Conservation (phyloP, 495 filamentous ascomycete species). For the Xylaria bambusicola region DNA sequence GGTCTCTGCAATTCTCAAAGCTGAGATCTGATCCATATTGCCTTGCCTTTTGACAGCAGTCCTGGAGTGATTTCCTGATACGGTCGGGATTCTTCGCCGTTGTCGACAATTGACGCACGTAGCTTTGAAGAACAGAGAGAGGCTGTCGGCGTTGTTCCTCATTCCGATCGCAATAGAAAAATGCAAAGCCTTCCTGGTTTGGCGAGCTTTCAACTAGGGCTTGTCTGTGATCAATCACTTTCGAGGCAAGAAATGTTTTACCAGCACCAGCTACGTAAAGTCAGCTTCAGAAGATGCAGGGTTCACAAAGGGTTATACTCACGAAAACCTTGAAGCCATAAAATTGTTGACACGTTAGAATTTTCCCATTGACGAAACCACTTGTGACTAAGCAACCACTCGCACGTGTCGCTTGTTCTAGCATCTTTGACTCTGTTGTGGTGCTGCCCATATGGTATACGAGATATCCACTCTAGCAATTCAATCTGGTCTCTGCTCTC, state of each 20-base stretch:
- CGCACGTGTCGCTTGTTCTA: neutral
- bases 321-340: constrained; percentile 14
- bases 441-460: neutral
- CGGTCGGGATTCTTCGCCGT: neutral
- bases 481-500: neutral
- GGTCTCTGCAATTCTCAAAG: neutral
- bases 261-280: constrained; percentile 30
- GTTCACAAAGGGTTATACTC: neutral
- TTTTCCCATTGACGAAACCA: neutral
- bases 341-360: neutral
- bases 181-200: constrained; percentile 38
- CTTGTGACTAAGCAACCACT: neutral
- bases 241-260: constrained; percentile 41
- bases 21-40: neutral
- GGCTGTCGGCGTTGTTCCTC: constrained; percentile 34
- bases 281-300: neutral
- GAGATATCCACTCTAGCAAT: neutral
- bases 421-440: constrained; percentile 6
- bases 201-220: constrained; percentile 9
- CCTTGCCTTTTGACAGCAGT: neutral
- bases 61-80: neutral
- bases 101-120: constrained; percentile 42
- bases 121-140: constrained; percentile 37
- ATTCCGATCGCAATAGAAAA: constrained; percentile 45
- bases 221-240: constrained; percentile 35